A percentile compares a stretch with the other conserved stretches of the same genome.
Conservation (phyloP, 768 basidiomycete species). For the Hericium rajendrae region DNA sequence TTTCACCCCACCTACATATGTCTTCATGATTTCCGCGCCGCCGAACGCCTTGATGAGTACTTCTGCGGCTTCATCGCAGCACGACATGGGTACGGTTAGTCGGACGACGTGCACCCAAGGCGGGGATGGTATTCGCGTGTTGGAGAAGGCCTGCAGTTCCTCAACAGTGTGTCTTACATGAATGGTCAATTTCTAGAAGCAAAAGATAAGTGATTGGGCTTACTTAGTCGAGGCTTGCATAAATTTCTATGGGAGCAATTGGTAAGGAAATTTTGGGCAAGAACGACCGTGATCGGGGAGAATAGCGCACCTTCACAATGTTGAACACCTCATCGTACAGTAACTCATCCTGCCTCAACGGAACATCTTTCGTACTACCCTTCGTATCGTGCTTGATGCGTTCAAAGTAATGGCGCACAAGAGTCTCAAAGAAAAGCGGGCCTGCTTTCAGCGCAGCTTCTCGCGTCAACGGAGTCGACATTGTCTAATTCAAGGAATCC, state of each 20-base stretch:
- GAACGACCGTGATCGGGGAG: background rate
- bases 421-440: conserved; percentile 62
- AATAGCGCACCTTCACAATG: conserved; percentile 51
- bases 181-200: background rate
- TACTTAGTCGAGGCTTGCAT: background rate
- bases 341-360: conserved; percentile 60
- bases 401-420: conserved; percentile 82
- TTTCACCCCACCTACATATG: conserved; percentile 78
- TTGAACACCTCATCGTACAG: conserved; percentile 76
- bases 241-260: background rate
- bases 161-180: conserved; percentile 69
- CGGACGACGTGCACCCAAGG: conserved; percentile 74
- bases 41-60: conserved; percentile 72
- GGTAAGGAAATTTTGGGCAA: background rate
- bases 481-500: background rate
- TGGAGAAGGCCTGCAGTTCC: conserved; percentile 73
- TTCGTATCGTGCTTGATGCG: conserved; percentile 24
- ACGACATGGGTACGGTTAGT: conserved; percentile 61
- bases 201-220: background rate
- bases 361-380: background rate
- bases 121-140: conserved; percentile 75
- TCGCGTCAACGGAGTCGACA: conserved; percentile 46
- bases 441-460: conserved; percentile 58
- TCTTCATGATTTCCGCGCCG: conserved; percentile 64
- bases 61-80: conserved; percentile 65